Evolutionary conservation across 768 basidiomycete species (phyloP), one percentile per base, ranked within the genome.

Genomic region (Russula olivacea): DNA sequence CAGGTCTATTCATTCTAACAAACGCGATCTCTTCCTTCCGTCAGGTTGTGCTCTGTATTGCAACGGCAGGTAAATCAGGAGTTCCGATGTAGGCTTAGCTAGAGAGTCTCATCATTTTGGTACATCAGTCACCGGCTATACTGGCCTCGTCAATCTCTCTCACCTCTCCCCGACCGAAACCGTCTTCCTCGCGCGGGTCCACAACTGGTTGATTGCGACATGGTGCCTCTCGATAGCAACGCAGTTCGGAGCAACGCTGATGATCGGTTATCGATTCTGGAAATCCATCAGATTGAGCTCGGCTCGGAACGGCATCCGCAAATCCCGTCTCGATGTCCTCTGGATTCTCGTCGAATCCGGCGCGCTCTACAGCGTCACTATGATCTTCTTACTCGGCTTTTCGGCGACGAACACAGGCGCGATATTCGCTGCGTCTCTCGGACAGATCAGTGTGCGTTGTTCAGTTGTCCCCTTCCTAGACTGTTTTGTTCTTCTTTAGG

Each of bases 261-360:
- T 65, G 23, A 65, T 65, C 23, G 55, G 47, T 5, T 62, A 61
- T 49, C 47, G 49, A 10, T 23, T 65, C 41, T 65, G 60, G 64
- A 41, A 3, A 12, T 43, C 54, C 4, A 30, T 51, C 21, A 19
- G 9, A 11, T 45, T 49, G 49, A 57, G 14, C 50, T n/a, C 50
- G 17, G 7, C 38, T 38, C 5, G 12, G 14, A 15, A 45, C 2
- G 41, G 49, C 2, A 38, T 38, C 15, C 40, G 57, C 4, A 38
- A 30, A 47, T 41, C 59, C 14, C 59, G 55, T n/a, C 47, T 61
- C 2, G 12, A 41, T 15, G 3, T 56, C n/a, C 55, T 65, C 48
- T 61, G 60, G 64, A 65, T 57, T 17, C 38, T 65, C 23, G 61
- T 65, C 41, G 64, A 65, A 40, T 65, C 60, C 10, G 64, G 64